Percentiles rank a stretch among this genome's conserved stretches.
Evolutionary conservation across 78 protist genomes (phyloP).

Genomic region (Dictyostelium intermedium): DNA sequence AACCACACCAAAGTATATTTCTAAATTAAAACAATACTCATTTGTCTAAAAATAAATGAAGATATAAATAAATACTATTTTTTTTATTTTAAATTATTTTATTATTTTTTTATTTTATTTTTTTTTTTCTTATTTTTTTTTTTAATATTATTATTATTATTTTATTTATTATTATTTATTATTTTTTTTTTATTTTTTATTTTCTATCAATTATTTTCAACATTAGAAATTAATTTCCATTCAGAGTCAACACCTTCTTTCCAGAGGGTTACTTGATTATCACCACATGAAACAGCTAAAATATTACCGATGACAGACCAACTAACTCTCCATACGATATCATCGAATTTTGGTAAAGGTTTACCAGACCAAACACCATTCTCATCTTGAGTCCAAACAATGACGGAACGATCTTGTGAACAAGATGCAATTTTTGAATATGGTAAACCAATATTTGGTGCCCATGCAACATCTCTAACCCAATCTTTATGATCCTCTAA

Average conservation of each 20-base stretch:
- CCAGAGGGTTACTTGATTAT: slow-evolving; percentile 82
- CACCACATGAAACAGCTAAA: slow-evolving; percentile 92
- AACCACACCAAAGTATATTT: not conserved
- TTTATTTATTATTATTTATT: not conserved
- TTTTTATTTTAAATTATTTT: not conserved
- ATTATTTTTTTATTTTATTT: not conserved
- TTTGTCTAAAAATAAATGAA: not conserved
- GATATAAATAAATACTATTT: not conserved
- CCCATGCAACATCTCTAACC: slow-evolving; percentile 99
- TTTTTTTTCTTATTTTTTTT: not conserved
- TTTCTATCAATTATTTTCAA: slow-evolving; percentile 31
- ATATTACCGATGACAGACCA: slow-evolving; percentile 93
- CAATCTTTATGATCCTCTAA: slow-evolving; percentile 94
- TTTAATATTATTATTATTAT: not conserved
- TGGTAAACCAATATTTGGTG: slow-evolving; percentile 90
- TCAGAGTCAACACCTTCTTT: slow-evolving; percentile 73
- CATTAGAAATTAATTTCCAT: slow-evolving; percentile 69
- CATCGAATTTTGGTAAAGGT: slow-evolving; percentile 69
- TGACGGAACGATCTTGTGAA: slow-evolving; percentile 91
- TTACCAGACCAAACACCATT: slow-evolving; percentile 70
- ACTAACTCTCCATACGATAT: slow-evolving; percentile 91
- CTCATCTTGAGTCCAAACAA: slow-evolving; percentile 87
- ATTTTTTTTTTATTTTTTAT: not conserved
- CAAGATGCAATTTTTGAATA: slow-evolving; percentile 88
- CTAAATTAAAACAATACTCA: not conserved